Base-by-base conservation (phyloP, 2,329 filamentous ascomycete genomes). In the Fusarium buharicum region DNA sequence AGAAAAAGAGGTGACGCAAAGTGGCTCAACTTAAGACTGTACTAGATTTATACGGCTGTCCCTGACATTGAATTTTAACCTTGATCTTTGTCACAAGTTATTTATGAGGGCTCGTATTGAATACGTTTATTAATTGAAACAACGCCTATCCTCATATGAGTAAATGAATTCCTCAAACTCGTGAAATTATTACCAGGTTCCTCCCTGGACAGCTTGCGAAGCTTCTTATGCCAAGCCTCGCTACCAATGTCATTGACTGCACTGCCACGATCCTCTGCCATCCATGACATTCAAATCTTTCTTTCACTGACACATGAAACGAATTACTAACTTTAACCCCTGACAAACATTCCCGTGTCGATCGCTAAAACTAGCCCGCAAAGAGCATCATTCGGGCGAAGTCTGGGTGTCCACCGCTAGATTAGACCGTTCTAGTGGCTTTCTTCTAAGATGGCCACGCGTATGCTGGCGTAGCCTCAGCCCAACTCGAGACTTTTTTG, bases 401-500 rank as follows among this genome's bases (percentile, higher is more conserved):
- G 14, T 13, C 41, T n/a, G 12, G 17, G 58, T 56, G 55, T 20
- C 27, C 24, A 20, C 24, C 39, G 16, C 39, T 27, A 50, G 49
- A 46, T 39, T 64, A 46, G 58, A 55, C 57, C 53, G 27, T 13
- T 50, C 44, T 49, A n/a, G 50, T 37, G 39, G 49, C 44, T 33
- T 52, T 57, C 33, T 20, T 28, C 34, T 43, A 30, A 45, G 24
- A 31, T 39, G 51, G 59, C 62, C 64, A 66, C 63, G 63, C 63
- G 63, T 66, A 64, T 66, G 63, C 63, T 67, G 63, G 59, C 63
- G 63, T 66, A 57, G 58, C 50, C 48, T 58, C 40, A 38, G 38
- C 45, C 45, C 31, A 46, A 46, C 48, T 28, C 39, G 60, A 44
- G 27, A 11, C 33, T 49, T 27, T 8, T 28, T 30, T 13, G 12